Evolutionary conservation across 495 filamentous ascomycete species (phyloP), one percentile per base, ranked within the genome.

Genomic region (Xylaria castorea): DNA sequence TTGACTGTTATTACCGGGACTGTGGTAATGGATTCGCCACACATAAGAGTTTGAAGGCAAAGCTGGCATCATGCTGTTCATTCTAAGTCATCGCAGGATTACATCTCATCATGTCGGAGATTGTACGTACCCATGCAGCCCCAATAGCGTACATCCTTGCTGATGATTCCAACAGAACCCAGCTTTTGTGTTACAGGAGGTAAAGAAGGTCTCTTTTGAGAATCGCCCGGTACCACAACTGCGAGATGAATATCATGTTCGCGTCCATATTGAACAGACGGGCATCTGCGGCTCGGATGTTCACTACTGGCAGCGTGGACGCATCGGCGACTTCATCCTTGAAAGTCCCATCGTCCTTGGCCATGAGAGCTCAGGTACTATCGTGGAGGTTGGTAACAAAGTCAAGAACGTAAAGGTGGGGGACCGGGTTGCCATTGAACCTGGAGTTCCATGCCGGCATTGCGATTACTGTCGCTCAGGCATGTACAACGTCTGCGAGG

Each of bases 321-420:
- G 80, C 12, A 84, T 83, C 50, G 81, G 81, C 48, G 76, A 81
- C 51, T 78, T 77, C 62, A 51, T 82, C 57, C 71, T 83, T 18
- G 73, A 66, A 3, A 75, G 62, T 11, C 80, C 79, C 34, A 79
- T 83, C n/a, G 66, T 93, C 77, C 88, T 94, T 25, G 92, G 92
- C 66, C 92, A 94, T 82, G 92, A 94, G 83, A 93, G 92, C 67
- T 88, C 91, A 34, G 92, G 91, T 66, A 85, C 88, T 66, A 81
- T 94, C 48, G 80, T 94, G 65, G 89, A 92, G 42, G 88, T 89
- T 40, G 92, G 92, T 40, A 85, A 90, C 62, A 87, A 85, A 5
- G 92, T 94, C 70, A 91, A 83, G 20, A 81, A 85, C 70, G 85
- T 93, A 74, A 87, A 90, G 74, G 83, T 87, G 27, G 92, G 92